phyloP scores from a whole-genome alignment of 2,329 filamentous ascomycete species.

The Aaosphaeria arxii region DNA sequence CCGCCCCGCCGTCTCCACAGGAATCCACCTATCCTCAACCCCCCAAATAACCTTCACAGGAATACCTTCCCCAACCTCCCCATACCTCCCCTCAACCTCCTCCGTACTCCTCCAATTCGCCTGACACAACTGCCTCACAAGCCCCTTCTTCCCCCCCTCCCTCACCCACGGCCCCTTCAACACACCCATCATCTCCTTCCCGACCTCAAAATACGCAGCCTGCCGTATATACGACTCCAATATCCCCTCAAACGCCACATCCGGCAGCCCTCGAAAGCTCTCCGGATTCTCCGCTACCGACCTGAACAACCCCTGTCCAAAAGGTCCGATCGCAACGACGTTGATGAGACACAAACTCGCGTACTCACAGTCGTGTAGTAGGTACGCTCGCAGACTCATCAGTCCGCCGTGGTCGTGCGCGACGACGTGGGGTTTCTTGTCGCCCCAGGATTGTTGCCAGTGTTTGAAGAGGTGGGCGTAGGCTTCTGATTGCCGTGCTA shows the following conservation, averaged over 20 bases:
- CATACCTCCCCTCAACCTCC: conserved; percentile 13
- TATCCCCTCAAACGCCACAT: conserved; percentile 15
- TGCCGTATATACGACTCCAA: conserved; percentile 17
- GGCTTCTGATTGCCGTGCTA: conserved; percentile 14
- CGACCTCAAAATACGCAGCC: conserved; percentile 8
- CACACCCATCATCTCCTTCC: conserved; percentile 5
- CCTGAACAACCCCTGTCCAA: conserved; percentile 16
- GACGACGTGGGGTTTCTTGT: conserved; percentile 11
- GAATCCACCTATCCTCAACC: conserved; percentile 15
- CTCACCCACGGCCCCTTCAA: conserved; percentile 14
- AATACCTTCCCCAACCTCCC: conserved; percentile 8
- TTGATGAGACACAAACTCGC: conserved; percentile 16
- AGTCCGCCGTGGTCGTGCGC: conserved; percentile 18
- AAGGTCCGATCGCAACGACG: conserved; percentile 18
- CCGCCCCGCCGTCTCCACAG: conserved; percentile 7
- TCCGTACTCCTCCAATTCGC: conserved; percentile 14
- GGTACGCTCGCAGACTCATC: conserved; percentile 16
- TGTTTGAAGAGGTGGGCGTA: conserved; percentile 13
- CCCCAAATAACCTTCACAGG: conserved; percentile 19
- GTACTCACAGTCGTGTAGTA: conserved; percentile 13
- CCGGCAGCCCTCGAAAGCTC: conserved; percentile 10
- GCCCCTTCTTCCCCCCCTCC: conserved; percentile 12
- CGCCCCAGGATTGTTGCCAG: conserved; percentile 8
- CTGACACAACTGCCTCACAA: conserved; percentile 18
- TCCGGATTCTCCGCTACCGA: conserved; percentile 9